Evolutionary conservation across 2,329 filamentous ascomycete genomes (phyloP).

Genomic region (Diplodia seriata): DNA sequence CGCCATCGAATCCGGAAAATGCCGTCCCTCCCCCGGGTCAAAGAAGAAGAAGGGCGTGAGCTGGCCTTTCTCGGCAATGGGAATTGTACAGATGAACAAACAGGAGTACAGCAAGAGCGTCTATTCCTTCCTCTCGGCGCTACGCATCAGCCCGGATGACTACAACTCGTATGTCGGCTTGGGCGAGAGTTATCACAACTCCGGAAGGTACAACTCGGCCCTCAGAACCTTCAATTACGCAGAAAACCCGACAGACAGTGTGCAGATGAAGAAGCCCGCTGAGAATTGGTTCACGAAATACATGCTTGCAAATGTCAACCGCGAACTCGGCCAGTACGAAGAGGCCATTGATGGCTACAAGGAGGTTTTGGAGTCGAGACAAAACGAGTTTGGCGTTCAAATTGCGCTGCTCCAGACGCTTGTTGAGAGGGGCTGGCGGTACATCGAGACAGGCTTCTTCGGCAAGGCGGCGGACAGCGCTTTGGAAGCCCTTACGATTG

Average conservation of each 20-base stretch:
- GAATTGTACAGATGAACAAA: conserved; percentile 92
- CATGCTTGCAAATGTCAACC: conserved; percentile 93
- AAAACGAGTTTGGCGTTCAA: conserved; percentile 82
- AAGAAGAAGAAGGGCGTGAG: conserved; percentile 93
- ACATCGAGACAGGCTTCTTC: conserved; percentile 82
- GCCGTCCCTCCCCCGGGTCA: conserved; percentile 86
- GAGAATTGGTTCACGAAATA: conserved; percentile 96
- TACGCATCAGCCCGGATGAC: conserved; percentile 82
- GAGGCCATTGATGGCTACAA: conserved; percentile 80
- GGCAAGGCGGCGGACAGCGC: conserved; percentile 80
- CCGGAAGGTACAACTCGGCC: conserved; percentile 91
- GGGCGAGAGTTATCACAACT: conserved; percentile 96
- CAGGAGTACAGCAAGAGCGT: conserved; percentile 89
- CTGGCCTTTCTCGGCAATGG: conserved; percentile 94
- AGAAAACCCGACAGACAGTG: conserved; percentile 71
- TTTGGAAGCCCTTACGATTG: conserved; percentile 71
- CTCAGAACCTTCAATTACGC: conserved; percentile 89
- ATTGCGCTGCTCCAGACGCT: conserved; percentile 88
- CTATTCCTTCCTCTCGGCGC: conserved; percentile 86
- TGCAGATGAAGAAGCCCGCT: conserved; percentile 61
- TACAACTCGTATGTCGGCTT: conserved; percentile 97
- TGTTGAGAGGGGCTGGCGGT: conserved; percentile 79
- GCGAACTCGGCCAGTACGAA: conserved; percentile 89
- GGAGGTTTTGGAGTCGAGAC: conserved; percentile 70
- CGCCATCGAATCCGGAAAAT: conserved; percentile 92